These are phyloP conservation scores for Hygrocybe coccinea DNA, from an alignment of 768 basidiomycete species.

Conservation along the genomic window DNA sequence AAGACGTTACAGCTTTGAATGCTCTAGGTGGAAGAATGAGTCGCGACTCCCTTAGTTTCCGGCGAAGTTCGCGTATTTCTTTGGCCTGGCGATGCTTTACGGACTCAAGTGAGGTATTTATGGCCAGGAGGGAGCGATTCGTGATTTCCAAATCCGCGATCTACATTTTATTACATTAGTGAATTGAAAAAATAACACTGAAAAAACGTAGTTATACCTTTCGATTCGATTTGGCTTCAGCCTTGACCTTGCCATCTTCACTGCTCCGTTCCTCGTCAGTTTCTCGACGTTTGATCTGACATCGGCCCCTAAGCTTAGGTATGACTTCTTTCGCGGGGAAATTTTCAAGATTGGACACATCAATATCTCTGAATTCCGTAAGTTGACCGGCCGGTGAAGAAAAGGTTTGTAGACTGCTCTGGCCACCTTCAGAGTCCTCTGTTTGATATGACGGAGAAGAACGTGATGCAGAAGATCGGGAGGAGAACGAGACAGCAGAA, in stretches of 20 bases:
- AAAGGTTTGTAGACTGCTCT: conserved; percentile 23
- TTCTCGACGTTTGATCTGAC: conserved; percentile 27
- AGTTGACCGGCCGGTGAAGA: background rate
- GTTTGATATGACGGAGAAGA: conserved; percentile 44
- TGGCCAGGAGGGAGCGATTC: conserved; percentile 77
- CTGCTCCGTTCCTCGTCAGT: conserved; percentile 18
- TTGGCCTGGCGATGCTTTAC: conserved; percentile 74
- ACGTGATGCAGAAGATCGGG: conserved; percentile 60
- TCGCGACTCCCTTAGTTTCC: conserved; percentile 77
- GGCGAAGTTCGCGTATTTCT: conserved; percentile 80
- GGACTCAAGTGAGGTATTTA: conserved; percentile 78
- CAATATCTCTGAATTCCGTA: background rate
- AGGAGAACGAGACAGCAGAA: conserved; percentile 72
- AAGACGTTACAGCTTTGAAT: conserved; percentile 52
- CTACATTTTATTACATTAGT: conserved; percentile 33
- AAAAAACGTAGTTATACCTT: conserved; percentile 56
- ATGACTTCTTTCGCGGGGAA: conserved; percentile 13
- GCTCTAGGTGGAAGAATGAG: conserved; percentile 68
- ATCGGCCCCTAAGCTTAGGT: too few relatives aligned
- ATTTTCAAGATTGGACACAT: conserved; percentile 22
- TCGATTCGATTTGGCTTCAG: conserved; percentile 78
- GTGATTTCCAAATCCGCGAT: conserved; percentile 92
- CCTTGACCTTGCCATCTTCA: conserved; percentile 53
- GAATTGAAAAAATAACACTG: background rate
- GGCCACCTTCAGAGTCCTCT: conserved; percentile 32